Evolutionary conservation across 371 early-diverging fungal genomes (phyloP).

Genomic region (Mortierella sp.): DNA sequence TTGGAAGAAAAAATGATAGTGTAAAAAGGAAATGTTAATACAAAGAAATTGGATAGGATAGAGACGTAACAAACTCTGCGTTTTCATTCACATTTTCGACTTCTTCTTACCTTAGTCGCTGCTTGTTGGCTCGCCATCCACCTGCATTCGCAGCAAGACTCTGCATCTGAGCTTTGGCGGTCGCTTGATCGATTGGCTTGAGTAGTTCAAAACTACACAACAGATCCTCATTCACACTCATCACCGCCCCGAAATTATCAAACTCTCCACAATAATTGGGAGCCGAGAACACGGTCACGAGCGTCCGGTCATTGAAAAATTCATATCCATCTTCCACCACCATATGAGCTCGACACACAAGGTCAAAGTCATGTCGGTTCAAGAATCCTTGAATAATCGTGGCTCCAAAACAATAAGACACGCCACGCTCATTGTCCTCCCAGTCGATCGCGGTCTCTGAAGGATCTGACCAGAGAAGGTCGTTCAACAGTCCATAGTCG

Average conservation of each 20-base stretch:
- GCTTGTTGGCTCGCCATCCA: constrained; percentile 50
- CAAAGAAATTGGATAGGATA: neutral
- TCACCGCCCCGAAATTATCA: constrained; percentile 96
- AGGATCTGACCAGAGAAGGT: constrained; percentile 94
- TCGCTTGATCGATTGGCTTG: constrained; percentile 45
- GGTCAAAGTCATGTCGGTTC: constrained; percentile 89
- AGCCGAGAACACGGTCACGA: constrained; percentile 97
- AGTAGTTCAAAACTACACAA: constrained; percentile 72
- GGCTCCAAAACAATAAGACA: constrained; percentile 96
- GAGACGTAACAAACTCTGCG: too few relatives aligned
- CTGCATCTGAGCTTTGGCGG: constrained; percentile 46
- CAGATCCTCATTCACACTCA: constrained; percentile 94
- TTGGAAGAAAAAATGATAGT: neutral
- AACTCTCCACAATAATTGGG: constrained; percentile 99
- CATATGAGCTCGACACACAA: constrained; percentile 97
- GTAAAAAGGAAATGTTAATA: neutral
- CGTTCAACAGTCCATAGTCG: constrained; percentile 91
- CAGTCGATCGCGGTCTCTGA: constrained; percentile 83
- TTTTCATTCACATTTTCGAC: neutral
- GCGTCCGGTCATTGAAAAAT: constrained; percentile 93
- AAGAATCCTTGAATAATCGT: constrained; percentile 91
- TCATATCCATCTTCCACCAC: constrained; percentile 99
- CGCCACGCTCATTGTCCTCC: constrained; percentile 99
- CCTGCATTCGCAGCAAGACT: constrained; percentile 46
- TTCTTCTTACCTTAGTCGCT: constrained; percentile 37